Evolutionary conservation across 148 eudicot genomes (phyloP).

Genomic region (Persicaria tinctoria): DNA sequence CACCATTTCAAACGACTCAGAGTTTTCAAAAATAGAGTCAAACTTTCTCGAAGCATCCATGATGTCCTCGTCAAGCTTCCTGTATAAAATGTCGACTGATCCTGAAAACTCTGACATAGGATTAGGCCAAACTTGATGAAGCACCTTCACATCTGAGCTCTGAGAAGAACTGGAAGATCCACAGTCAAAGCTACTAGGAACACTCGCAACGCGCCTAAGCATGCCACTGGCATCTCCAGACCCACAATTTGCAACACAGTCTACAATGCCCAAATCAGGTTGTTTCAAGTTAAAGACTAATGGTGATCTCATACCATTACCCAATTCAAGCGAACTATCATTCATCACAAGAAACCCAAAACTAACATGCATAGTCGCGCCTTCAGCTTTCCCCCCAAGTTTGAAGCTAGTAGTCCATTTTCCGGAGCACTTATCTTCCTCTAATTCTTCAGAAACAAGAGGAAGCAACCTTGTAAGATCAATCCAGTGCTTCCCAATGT

Average conservation of each 20-base stretch:
- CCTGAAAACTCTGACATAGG: constrained; percentile 28
- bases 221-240: constrained; percentile 18
- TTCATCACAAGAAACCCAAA: constrained; percentile 52
- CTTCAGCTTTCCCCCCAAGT: constrained; percentile 63
- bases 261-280: constrained; percentile 14
- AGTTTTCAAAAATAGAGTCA: constrained; percentile 22
- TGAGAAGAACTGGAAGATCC: constrained; percentile 24
- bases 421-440: constrained; percentile 54
- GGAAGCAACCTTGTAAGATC: constrained; percentile 89
- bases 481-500: constrained; percentile 73
- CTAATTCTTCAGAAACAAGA: constrained; percentile 65
- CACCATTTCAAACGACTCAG: constrained; percentile 17
- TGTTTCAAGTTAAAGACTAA: constrained; percentile 22
- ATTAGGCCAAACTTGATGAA: constrained; percentile 22
- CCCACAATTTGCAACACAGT: constrained; percentile 25
- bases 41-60: constrained; percentile 18
- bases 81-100: constrained; percentile 34
- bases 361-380: constrained; percentile 67
- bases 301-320: constrained; percentile 25
- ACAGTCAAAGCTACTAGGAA: constrained; percentile 27
- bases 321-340: constrained; percentile 30
- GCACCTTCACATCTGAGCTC: constrained; percentile 24
- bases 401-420: constrained; percentile 78
- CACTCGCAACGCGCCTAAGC: constrained; percentile 42
- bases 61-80: constrained; percentile 43